Base-by-base conservation (phyloP, 306 rosid genomes). In the Trifolium subterraneum region DNA sequence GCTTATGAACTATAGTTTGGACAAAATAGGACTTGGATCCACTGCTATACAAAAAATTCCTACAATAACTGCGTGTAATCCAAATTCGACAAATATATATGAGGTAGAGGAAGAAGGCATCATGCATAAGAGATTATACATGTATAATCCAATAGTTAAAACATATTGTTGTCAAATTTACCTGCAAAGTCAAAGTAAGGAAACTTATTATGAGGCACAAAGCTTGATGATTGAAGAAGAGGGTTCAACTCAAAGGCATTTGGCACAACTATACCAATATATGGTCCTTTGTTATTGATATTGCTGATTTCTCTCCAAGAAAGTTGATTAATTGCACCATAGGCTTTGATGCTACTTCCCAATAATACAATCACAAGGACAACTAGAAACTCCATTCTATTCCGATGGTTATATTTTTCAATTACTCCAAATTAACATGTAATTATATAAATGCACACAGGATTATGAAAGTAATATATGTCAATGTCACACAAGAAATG, bases 221-320 rank as follows among this genome's bases (percentile, higher is more conserved):
- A 84, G 70, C 69, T 78, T 20, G 81, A 19, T 66, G 98, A 90
- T 44, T 73, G 82, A 52, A 93, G 88, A 83, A 93, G 91, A 88
- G 95, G 98, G 61, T 76, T 75, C 76, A 88, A 19, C 85, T 90
- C 96, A 80, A 78, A 88, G 38, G 84, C 16, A 82, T 93, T 88
- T 64, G 98, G 95, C 68, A 86, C 90, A 69, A 88, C 90, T 75
- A 93, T 84, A 15, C 95, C 96, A 42, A 88, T 78, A 67, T 83
- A 93, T 66, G 92, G 91, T 11, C 94, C 95, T 56, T 80, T n/a
- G 4, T 20, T 33, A 69, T 88, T 88, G 18, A 88, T 72, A 1
- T 2, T 44, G 6, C 72, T 68, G 18, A 93, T 87, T 72, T 80
- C 66, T 58, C 19, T 82, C 86, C 78, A 18, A 16, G 50, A 60